Base-by-base conservation (phyloP, 768 basidiomycete genomes). In the Kwoniella bestiolae region DNA sequence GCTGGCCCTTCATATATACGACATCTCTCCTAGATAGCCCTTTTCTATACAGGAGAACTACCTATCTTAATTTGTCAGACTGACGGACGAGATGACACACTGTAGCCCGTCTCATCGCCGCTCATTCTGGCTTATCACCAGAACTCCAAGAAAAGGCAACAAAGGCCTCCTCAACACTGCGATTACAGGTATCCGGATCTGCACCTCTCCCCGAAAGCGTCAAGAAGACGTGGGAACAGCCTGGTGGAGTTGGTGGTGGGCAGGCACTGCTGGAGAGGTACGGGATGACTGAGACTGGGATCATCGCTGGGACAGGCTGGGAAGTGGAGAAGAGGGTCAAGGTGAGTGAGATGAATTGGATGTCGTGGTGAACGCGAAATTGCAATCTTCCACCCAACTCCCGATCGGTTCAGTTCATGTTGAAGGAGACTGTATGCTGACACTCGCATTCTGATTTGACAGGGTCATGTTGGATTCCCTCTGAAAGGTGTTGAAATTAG, bases 211-310 rank as follows among this genome's bases (percentile, higher is more conserved):
- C 78, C 11, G 71, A 68, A n/a, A 68, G 66, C 55, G 59, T 77
- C 50, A 79, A 79, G 65, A 66, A 67, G 47, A 56, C 65, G 6
- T 79, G 78, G 78, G 68, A 69, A 38, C 46, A 59, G 3, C 49
- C 56, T 28, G 63, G 63, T 35, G 68, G 68, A 9, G 68, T 79
- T 38, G 70, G 72, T 8, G 78, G 78, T 18, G 76, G 76, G 4
- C 67, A 71, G 57, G 63, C 74, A 1, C 55, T 77, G 50, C 64
- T 79, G 3, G 74, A 77, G 57, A 66, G 78, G 38, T 77, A 79
- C 59, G 78, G 78, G 8, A 79, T 79, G 78, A 79, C 74, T 32
- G 78, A 79, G 60, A 72, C 71, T 50, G 75, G 75, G 2, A 74
- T 77, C 65, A 72, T 73, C 59, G 69, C 63, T 60, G 70, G 52